phyloP scores from a whole-genome alignment of 225 moss, liverwort and hornwort species.

The Marchantia paleacea region DNA sequence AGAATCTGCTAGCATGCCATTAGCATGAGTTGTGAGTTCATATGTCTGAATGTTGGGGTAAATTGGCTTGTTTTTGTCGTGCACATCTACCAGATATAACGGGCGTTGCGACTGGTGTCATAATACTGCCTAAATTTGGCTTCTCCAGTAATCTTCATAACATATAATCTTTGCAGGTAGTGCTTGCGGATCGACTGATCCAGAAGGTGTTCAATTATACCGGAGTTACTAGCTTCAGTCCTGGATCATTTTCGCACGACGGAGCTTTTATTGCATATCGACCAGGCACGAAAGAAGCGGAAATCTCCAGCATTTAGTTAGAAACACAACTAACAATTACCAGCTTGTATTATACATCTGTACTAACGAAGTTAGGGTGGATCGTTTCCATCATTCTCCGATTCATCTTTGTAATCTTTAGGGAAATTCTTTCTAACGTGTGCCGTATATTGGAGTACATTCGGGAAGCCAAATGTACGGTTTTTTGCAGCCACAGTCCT shows the following conservation, averaged over 20 bases:
- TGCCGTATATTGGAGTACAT: too few species aligned
- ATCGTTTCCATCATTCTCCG: too few species aligned
- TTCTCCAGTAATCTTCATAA: background rate
- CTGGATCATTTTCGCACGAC: slow-evolving; percentile 83
- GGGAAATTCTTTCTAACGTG: too few species aligned
- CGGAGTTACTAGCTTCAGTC: slow-evolving; percentile 88
- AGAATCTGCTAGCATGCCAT: background rate
- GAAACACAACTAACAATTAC: background rate
- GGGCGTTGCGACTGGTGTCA: too few species aligned
- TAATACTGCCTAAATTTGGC: too few species aligned
- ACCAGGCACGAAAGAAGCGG: slow-evolving; percentile 75
- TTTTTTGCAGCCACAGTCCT: too few species aligned
- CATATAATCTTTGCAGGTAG: slow-evolving; percentile 35
- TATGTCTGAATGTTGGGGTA: background rate
- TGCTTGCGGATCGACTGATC: slow-evolving; percentile 71
- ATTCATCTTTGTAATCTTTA: too few species aligned
- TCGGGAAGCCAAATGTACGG: too few species aligned
- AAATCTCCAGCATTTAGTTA: slow-evolving; percentile 49
- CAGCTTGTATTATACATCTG: too few species aligned
- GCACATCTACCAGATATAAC: too few species aligned
- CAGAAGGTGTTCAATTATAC: slow-evolving; percentile 76
- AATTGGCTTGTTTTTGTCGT: too few species aligned
- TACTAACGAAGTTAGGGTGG: too few species aligned
- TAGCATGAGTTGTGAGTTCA: background rate
- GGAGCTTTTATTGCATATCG: slow-evolving; percentile 87